Conservation (phyloP, 192 early-diverging fungal species). For the Rhizophagus clarus region DNA sequence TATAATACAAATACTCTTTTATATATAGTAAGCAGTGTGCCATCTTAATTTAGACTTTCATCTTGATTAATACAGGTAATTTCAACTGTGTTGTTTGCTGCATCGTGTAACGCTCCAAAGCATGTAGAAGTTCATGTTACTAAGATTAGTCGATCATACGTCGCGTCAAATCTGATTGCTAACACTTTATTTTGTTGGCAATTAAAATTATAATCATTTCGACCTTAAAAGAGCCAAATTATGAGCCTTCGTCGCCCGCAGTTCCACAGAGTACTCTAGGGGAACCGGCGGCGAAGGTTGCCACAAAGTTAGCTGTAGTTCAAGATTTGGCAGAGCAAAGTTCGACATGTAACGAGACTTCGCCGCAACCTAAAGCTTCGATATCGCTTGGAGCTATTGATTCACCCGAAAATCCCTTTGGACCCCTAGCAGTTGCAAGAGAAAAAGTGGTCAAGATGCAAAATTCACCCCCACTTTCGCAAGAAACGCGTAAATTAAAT, state of each 20-base stretch:
- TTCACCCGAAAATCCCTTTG: not conserved
- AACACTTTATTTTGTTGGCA: too few relatives aligned
- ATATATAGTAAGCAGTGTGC: too few relatives aligned
- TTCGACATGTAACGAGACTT: not conserved
- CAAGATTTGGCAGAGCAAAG: not conserved
- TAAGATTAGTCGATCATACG: not conserved
- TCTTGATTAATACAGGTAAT: too few relatives aligned
- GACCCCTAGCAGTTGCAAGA: not conserved
- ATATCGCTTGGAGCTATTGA: not conserved
- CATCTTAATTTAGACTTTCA: too few relatives aligned
- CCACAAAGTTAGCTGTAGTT: not conserved
- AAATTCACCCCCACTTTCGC: not conserved
- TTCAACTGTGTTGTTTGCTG: too few relatives aligned
- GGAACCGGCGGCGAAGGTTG: too few relatives aligned
- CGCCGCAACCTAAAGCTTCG: not conserved
- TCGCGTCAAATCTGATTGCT: too few relatives aligned
- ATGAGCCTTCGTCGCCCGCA: too few relatives aligned
- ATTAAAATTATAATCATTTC: not conserved
- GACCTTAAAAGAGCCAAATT: not conserved
- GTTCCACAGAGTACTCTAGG: too few relatives aligned
- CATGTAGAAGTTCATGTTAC: not conserved
- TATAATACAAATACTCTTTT: too few relatives aligned
- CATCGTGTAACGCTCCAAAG: not conserved
- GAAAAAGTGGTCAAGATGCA: not conserved
- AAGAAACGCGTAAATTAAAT: not conserved